These are phyloP conservation scores for Nannochloropsis salina DNA, from an alignment of 108 stramenopile genomes.

Conservation along the genomic window DNA sequence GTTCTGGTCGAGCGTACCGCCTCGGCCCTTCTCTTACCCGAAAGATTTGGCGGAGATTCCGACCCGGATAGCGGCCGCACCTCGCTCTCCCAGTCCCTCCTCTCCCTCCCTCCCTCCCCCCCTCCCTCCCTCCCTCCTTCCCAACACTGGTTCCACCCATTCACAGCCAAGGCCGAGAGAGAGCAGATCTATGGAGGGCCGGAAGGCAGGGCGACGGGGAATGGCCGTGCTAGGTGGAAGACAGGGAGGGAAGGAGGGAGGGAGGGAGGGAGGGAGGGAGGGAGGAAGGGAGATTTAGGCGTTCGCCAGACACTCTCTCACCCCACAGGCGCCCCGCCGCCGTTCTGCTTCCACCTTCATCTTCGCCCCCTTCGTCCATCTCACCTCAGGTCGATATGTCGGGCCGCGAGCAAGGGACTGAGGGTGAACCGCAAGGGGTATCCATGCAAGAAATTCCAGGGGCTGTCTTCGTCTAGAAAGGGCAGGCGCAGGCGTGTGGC, in stretches of 20 bases:
- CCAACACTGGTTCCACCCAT: constrained; percentile 1
- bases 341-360: too few relatives aligned
- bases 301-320: too few relatives aligned
- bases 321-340: too few relatives aligned
- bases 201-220: constrained; percentile 12
- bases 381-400: background rate
- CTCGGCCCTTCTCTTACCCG: background rate
- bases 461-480: background rate
- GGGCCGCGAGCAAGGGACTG: background rate
- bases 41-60: background rate
- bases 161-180: constrained; percentile 8
- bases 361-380: background rate
- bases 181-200: background rate
- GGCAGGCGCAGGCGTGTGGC: background rate
- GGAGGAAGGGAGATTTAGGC: too few relatives aligned
- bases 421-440: background rate
- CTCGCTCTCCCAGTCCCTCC: background rate
- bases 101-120: background rate
- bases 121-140: constrained; percentile 12
- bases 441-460: background rate
- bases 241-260: background rate
- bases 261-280: background rate
- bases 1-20: background rate
- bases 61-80: background rate
- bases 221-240: background rate